Evolutionary conservation across 176 grass and related monocot genomes (phyloP).

Genomic region (Dactylis glomerata): DNA sequence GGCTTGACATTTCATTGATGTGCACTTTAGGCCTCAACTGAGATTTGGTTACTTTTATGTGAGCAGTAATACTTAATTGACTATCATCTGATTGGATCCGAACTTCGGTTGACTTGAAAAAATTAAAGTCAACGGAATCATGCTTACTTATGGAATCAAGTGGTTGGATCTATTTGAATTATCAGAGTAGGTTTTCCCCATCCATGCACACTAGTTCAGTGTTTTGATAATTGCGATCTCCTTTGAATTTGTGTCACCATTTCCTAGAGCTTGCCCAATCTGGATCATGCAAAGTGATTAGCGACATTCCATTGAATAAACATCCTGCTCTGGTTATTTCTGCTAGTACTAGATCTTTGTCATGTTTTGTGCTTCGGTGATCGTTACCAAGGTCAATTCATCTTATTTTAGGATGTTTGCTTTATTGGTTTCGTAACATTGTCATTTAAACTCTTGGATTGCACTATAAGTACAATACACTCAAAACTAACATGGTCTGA

Average conservation of each 20-base stretch:
- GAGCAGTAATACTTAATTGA: neutral
- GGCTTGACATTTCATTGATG: neutral
- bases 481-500: neutral
- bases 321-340: neutral
- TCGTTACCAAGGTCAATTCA: neutral
- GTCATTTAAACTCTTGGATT: neutral
- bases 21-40: neutral
- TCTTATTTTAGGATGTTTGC: slow-evolving; percentile 1
- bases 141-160: neutral
- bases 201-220: neutral
- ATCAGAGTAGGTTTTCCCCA: neutral
- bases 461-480: neutral
- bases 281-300: neutral
- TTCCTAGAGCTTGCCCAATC: neutral
- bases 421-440: neutral
- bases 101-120: neutral
- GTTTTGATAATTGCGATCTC: neutral
- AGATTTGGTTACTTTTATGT: neutral
- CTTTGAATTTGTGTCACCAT: neutral
- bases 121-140: neutral
- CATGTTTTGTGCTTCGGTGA: neutral
- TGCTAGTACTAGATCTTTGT: neutral
- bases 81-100: slow-evolving; percentile 15
- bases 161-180: neutral
- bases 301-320: neutral